These are phyloP conservation scores for Lasiodiplodia gonubiensis DNA, from an alignment of 2,329 filamentous ascomycete species.

Conservation along the genomic window DNA sequence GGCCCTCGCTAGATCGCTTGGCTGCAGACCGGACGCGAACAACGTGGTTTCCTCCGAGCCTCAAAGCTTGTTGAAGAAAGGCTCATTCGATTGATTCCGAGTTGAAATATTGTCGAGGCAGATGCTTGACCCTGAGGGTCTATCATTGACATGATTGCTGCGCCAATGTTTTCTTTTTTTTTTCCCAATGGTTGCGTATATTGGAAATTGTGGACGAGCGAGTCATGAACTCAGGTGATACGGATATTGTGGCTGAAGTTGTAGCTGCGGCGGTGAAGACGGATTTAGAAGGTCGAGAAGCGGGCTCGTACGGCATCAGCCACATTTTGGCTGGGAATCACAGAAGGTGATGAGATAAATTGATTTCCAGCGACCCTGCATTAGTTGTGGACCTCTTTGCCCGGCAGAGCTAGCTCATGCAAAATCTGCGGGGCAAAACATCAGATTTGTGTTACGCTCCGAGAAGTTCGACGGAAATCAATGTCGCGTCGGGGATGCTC, in stretches of 20 bases:
- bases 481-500: not conserved
- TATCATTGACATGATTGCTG: no score
- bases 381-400: not conserved
- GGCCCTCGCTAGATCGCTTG: no score
- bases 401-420: not conserved
- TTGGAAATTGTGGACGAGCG: not conserved
- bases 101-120: no score
- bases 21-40: no score
- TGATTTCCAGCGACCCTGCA: not conserved
- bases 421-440: not conserved
- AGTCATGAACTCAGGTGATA: not conserved
- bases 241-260: not conserved
- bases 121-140: no score
- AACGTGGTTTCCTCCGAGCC: no score
- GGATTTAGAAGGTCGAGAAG: not conserved
- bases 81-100: no score
- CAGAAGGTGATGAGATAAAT: not conserved
- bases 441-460: not conserved
- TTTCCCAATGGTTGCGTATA: no score
- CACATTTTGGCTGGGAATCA: not conserved
- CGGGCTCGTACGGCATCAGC: not conserved
- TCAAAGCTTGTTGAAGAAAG: no score
- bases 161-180: no score
- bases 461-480: not conserved
- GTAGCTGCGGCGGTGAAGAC: not conserved